Evolutionary conservation across 2,329 filamentous ascomycete species (phyloP).

Genomic region (Apiospora arundinis): DNA sequence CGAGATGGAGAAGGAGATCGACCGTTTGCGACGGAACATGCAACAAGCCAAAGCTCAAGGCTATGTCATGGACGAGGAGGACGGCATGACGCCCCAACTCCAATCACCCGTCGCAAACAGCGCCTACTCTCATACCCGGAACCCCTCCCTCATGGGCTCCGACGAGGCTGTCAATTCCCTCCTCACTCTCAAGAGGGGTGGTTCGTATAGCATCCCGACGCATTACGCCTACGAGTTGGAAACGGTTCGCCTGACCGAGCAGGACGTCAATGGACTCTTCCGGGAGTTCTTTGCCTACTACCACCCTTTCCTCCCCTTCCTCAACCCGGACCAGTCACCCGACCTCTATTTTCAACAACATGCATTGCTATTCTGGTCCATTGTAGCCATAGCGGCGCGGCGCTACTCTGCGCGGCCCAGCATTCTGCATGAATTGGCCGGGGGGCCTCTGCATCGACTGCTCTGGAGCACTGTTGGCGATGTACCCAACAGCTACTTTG

Average conservation of each 20-base stretch:
- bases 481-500: conserved; percentile 79
- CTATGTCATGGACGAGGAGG: conserved; percentile 60
- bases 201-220: conserved; percentile 62
- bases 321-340: conserved; percentile 69
- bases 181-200: conserved; percentile 69
- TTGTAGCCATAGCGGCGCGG: conserved; percentile 76
- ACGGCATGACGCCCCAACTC: conserved; percentile 55
- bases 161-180: conserved; percentile 73
- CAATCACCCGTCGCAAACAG: conserved; percentile 66
- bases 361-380: conserved; percentile 84
- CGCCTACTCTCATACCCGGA: conserved; percentile 64
- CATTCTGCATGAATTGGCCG: conserved; percentile 71
- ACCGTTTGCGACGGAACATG: conserved; percentile 67
- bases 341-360: conserved; percentile 80
- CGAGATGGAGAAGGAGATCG: conserved; percentile 86
- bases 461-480: conserved; percentile 80
- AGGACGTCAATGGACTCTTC: conserved; percentile 69
- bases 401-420: conserved; percentile 69
- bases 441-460: conserved; percentile 69
- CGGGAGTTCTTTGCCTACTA: conserved; percentile 77
- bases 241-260: conserved; percentile 68
- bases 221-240: conserved; percentile 68
- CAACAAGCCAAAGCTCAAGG: conserved; percentile 66
- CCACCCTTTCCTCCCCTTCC: conserved; percentile 79
- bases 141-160: conserved; percentile 69